Conservation (phyloP, 1,139 yeast species). For the Nakaseomyces delphensis region DNA sequence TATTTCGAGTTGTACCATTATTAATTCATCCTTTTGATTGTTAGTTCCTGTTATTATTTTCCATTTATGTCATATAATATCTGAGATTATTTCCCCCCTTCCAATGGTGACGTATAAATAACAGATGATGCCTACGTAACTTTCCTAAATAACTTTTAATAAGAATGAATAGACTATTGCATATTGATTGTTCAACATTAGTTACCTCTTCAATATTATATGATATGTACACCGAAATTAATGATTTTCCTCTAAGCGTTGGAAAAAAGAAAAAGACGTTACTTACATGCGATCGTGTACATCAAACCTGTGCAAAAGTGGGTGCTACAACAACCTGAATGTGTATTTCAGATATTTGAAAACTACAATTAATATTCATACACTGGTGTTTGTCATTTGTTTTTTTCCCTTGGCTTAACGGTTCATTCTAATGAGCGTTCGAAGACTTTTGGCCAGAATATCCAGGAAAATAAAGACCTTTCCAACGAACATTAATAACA, state of each 20-base stretch:
- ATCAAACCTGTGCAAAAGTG: no score
- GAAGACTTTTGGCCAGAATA: slow-evolving; percentile 8
- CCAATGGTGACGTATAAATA: not conserved
- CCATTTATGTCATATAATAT: not conserved
- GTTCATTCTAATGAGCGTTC: slow-evolving; percentile 12
- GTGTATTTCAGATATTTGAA: no score
- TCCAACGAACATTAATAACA: slow-evolving; percentile 2
- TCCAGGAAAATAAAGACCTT: slow-evolving; percentile 4
- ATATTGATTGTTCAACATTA: not conserved
- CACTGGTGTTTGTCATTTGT: no score
- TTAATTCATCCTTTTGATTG: not conserved
- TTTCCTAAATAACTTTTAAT: not conserved
- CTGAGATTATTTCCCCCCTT: not conserved
- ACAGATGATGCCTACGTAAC: not conserved
- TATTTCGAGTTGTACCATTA: not conserved
- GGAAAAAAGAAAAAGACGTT: not conserved
- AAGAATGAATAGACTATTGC: slow-evolving; percentile 1
- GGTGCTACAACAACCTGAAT: not conserved
- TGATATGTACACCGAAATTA: not conserved
- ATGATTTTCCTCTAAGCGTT: slow-evolving; percentile 4
- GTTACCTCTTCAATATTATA: no score
- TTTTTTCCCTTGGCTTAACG: no score
- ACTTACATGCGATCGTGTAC: no score
- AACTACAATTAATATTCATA: no score
- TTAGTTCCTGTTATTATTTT: not conserved